These are phyloP conservation scores for Solanum megistacrolobum DNA, from an alignment of 257 asterid species.

Conservation along the genomic window DNA sequence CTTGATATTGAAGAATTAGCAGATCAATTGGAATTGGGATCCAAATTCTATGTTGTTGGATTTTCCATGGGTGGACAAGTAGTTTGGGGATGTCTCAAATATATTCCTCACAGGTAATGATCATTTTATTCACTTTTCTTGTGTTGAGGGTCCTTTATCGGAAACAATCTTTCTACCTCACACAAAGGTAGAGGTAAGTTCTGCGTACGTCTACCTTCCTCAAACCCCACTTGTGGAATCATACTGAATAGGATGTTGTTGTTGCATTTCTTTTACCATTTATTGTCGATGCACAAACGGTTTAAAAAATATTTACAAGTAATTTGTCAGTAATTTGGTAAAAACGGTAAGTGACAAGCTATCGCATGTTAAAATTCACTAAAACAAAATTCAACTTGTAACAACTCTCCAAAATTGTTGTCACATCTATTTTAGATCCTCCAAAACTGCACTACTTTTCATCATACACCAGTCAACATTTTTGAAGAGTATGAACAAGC, in stretches of 20 bases:
- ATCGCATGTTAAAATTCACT: too few relatives aligned
- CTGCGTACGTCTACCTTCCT: neutral
- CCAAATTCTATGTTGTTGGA: neutral
- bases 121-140: neutral
- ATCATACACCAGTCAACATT: neutral
- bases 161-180: neutral
- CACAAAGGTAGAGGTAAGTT: neutral
- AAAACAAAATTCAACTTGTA: neutral
- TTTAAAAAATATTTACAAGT: too few relatives aligned
- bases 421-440: neutral
- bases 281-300: too few relatives aligned
- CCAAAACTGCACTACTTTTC: neutral
- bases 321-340: too few relatives aligned
- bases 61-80: neutral
- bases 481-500: neutral
- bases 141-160: neutral
- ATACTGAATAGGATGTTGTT: too few relatives aligned
- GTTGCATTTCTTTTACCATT: too few relatives aligned
- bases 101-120: neutral
- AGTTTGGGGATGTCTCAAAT: neutral
- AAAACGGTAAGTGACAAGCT: too few relatives aligned
- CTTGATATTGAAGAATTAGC: neutral
- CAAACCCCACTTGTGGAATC: neutral
- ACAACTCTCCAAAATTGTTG: rapidly evolving
- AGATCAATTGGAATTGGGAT: neutral